These are phyloP conservation scores for Rachicladosporium sp. DNA, from an alignment of 2,329 filamentous ascomycete genomes.

Conservation along the genomic window DNA sequence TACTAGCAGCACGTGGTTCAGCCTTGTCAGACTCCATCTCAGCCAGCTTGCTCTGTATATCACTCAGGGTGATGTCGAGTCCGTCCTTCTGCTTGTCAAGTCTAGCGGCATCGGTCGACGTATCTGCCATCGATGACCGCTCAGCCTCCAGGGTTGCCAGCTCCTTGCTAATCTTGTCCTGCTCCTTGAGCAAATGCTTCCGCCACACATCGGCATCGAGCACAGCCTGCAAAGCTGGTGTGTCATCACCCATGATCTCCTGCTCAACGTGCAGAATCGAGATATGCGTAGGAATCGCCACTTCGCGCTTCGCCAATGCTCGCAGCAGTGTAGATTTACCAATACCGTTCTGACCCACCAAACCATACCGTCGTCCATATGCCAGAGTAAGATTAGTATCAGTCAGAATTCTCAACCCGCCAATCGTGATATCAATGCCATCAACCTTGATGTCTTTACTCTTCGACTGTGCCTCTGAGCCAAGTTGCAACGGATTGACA, in stretches of 20 bases:
- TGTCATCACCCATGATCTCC: slow-evolving; percentile 95
- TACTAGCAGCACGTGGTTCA: slow-evolving; percentile 87
- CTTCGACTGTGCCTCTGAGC: slow-evolving; percentile 56
- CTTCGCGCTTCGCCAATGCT: slow-evolving; percentile 81
- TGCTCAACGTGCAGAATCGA: slow-evolving; percentile 98
- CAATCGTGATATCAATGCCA: slow-evolving; percentile 86
- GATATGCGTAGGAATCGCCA: slow-evolving; percentile 91
- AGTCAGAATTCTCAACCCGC: slow-evolving; percentile 74
- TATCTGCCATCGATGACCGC: slow-evolving; percentile 72
- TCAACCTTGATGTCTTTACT: slow-evolving; percentile 99
- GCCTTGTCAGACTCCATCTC: slow-evolving; percentile 99
- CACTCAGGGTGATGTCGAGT: slow-evolving; percentile 77
- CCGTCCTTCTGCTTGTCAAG: slow-evolving; percentile 82
- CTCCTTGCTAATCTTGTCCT: slow-evolving; percentile 69
- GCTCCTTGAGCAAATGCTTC: slow-evolving; percentile 83
- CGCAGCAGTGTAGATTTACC: slow-evolving; percentile 75
- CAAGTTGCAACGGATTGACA: slow-evolving; percentile 90
- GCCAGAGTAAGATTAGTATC: slow-evolving; percentile 84
- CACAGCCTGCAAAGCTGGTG: slow-evolving; percentile 84
- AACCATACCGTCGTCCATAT: slow-evolving; percentile 86
- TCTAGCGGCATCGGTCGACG: slow-evolving; percentile 73
- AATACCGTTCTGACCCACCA: slow-evolving; percentile 98
- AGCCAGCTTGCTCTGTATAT: slow-evolving; percentile 80
- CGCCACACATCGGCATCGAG: slow-evolving; percentile 97
- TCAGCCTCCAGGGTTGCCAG: slow-evolving; percentile 67